A percentile compares a stretch with the other conserved stretches of the same genome.
These are phyloP conservation scores for Arthrobotrys sphaeroides DNA, from an alignment of 2,329 filamentous ascomycete genomes.

Conservation along the genomic window DNA sequence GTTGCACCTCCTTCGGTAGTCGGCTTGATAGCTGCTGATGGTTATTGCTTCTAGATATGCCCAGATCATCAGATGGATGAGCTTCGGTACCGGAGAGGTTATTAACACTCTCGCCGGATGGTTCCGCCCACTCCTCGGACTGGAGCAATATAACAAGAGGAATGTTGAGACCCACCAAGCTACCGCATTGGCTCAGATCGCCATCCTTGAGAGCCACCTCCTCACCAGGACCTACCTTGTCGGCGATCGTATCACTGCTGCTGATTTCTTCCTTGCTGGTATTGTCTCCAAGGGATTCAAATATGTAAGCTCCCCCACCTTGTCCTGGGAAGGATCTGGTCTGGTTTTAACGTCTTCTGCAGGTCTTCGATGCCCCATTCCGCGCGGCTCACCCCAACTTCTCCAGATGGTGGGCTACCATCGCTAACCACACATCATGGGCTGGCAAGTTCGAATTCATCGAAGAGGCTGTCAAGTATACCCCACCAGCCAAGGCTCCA, in stretches of 20 bases:
- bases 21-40: constrained; percentile 56
- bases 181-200: constrained; percentile 73
- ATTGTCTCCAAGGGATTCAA: constrained; percentile 88
- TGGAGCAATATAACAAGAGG: constrained; percentile 97
- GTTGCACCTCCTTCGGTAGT: constrained; percentile 57
- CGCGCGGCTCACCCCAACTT: constrained; percentile 83
- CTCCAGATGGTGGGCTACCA: constrained; percentile 92
- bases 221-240: constrained; percentile 95
- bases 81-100: constrained; percentile 90
- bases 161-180: constrained; percentile 81
- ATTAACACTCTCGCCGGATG: constrained; percentile 77
- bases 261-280: constrained; percentile 84
- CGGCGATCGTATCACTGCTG: constrained; percentile 95
- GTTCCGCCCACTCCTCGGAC: constrained; percentile 86
- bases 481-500: constrained; percentile 67
- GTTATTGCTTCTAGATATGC: constrained; percentile 72
- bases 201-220: constrained; percentile 85
- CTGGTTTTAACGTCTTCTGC: neutral
- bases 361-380: constrained; percentile 87
- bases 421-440: constrained; percentile 91
- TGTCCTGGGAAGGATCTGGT: neutral
- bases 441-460: constrained; percentile 79
- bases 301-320: constrained; percentile 65
- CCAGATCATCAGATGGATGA: constrained; percentile 98
- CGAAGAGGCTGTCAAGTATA: constrained; percentile 79